Base-by-base conservation (phyloP, 2,329 filamentous ascomycete genomes). In the Aspergillus tamarii region DNA sequence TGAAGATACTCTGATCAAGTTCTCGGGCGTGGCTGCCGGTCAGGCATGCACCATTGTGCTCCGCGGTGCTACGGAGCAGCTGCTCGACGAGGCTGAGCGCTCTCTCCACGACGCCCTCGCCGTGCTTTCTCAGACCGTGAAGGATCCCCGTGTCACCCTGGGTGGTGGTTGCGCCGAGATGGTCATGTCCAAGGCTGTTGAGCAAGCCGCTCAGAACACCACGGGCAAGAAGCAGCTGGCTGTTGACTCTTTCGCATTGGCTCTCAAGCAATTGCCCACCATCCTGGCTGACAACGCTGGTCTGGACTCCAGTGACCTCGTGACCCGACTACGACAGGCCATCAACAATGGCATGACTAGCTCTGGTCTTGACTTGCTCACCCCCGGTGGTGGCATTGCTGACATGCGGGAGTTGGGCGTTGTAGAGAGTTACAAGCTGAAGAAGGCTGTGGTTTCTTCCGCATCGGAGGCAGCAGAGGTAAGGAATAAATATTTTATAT, bases 161-260 rank as follows among this genome's bases (percentile, higher is more conserved):
- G 95, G 95, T 59, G 95, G 95, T 75, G 95, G 95, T 32, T 98
- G 93, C 76, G 94, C 94, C 5, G 95, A 99, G 87, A 98, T 98
- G 94, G 84, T 96, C 71, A 99, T 99, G 95, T 92, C 94, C 68
- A 97, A 97, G 85, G 95, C 95, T 9, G 95, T 99, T 26, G 94
- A 97, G 76, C 91, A 91, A 65, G 93, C 93, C 6, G 94, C 94
- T 26, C 94, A 96, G 66, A 94, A 96, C 73, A 91, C 97, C 9
- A 93, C 95, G 70, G 95, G 95, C 78, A 99, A 99, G 89, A 94
- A 95, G 81, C 94, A 96, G 72, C 85, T 97, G 74, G 95, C 95
- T 2, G 94, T 98, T 23, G 90, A 94, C 67, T 88, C 92, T 5
- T 99, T 98, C 76, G 92, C 94, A 28, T 86, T 90, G 63, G 95